phyloP scores from a whole-genome alignment of 345 rosid species.

The Aquilaria sinensis region DNA sequence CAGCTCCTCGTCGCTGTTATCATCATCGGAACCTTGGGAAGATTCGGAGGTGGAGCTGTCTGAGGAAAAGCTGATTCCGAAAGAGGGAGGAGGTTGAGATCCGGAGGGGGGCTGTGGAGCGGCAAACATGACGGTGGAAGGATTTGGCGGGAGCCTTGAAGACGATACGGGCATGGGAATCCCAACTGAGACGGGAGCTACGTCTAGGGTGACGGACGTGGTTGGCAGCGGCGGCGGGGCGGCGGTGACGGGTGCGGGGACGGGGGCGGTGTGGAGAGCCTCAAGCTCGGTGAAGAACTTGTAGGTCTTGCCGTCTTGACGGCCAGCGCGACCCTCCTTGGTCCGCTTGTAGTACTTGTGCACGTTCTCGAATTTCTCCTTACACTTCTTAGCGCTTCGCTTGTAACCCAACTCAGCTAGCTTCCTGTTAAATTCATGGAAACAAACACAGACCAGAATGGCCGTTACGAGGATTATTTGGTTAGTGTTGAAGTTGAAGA shows the following conservation, averaged over 20 bases:
- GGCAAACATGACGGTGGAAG: not conserved
- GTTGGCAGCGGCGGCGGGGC: slow-evolving; percentile 4
- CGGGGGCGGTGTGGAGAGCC: slow-evolving; percentile 44
- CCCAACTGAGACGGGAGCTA: slow-evolving; percentile 56
- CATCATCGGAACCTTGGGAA: slow-evolving; percentile 49
- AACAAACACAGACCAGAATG: not conserved
- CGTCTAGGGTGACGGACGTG: slow-evolving; percentile 32
- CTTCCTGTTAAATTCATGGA: slow-evolving; percentile 44
- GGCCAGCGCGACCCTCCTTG: slow-evolving; percentile 76
- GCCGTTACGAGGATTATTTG: not conserved
- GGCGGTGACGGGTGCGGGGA: slow-evolving; percentile 19
- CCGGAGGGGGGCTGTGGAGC: slow-evolving; percentile 5
- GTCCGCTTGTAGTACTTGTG: slow-evolving; percentile 91
- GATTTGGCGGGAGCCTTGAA: slow-evolving; percentile 20
- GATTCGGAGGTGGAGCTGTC: slow-evolving; percentile 50
- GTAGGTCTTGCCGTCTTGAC: slow-evolving; percentile 82
- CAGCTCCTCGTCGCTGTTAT: slow-evolving; percentile 31
- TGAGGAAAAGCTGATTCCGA: slow-evolving; percentile 52
- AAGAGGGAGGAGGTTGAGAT: slow-evolving; percentile 2
- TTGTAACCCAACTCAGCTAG: slow-evolving; percentile 69
- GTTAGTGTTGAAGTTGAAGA: not conserved
- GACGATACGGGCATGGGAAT: slow-evolving; percentile 33
- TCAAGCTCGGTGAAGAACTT: slow-evolving; percentile 81
- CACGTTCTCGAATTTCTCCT: slow-evolving; percentile 93
- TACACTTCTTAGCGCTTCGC: slow-evolving; percentile 85